These are phyloP conservation scores for Aspergillus pseudoterreus DNA, from an alignment of 2,329 filamentous ascomycete genomes.

Conservation along the genomic window DNA sequence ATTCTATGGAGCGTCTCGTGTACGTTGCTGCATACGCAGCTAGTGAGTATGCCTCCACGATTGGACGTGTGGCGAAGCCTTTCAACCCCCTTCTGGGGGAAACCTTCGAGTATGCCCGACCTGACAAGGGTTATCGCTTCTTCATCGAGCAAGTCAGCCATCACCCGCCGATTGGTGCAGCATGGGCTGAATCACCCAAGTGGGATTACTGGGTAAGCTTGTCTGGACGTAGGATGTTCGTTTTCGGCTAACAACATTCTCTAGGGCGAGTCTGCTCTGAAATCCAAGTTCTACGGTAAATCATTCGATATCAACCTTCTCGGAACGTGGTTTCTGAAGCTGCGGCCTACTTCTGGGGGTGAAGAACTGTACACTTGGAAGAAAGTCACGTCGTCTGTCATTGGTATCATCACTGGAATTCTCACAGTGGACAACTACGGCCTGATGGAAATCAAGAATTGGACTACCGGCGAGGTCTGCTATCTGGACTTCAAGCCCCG, in stretches of 20 bases:
- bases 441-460: constrained; percentile 95
- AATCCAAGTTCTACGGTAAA: constrained; percentile 95
- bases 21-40: constrained; percentile 95
- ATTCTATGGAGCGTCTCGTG: constrained; percentile 86
- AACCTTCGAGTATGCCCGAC: constrained; percentile 92
- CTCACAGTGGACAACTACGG: constrained; percentile 98
- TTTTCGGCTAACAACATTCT: neutral
- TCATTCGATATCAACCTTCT: constrained; percentile 96
- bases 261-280: constrained; percentile 85
- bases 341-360: constrained; percentile 71
- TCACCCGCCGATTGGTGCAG: constrained; percentile 90
- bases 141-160: constrained; percentile 98
- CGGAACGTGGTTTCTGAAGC: constrained; percentile 91
- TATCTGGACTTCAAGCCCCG: constrained; percentile 88
- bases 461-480: constrained; percentile 89
- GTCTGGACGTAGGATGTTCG: constrained; percentile 2
- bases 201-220: constrained; percentile 80
- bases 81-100: constrained; percentile 96
- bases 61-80: constrained; percentile 93
- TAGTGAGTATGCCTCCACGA: constrained; percentile 94
- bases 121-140: constrained; percentile 97
- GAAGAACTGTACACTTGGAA: constrained; percentile 97
- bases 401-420: constrained; percentile 95
- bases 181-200: constrained; percentile 83
- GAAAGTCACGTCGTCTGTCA: constrained; percentile 95